Conservation (phyloP, 441 rosid species). For the Lepidium campestre region DNA sequence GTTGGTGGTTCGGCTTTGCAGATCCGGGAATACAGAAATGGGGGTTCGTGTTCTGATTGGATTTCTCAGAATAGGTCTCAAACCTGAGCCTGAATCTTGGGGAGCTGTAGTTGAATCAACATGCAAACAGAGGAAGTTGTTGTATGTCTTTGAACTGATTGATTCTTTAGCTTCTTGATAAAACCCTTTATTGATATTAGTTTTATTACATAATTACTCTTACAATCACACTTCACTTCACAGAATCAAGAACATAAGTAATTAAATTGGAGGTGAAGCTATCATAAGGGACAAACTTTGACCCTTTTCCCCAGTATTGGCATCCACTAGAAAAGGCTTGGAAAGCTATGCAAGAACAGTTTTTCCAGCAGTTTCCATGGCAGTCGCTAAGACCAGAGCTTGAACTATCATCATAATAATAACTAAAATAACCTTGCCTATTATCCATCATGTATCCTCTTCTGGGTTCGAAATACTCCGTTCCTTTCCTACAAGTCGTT, state of each 20-base stretch:
- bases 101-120: constrained; percentile 41
- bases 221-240: constrained; percentile 1
- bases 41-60: constrained; percentile 38
- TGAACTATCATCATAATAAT: constrained; percentile 18
- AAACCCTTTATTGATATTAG: constrained; percentile 13
- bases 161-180: constrained; percentile 40
- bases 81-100: constrained; percentile 62
- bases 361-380: constrained; percentile 52
- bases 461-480: constrained; percentile 32
- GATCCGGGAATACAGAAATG: constrained; percentile 45
- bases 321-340: constrained; percentile 27
- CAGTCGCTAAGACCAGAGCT: constrained; percentile 43
- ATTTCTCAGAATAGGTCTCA: constrained; percentile 53
- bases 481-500: constrained; percentile 35
- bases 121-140: constrained; percentile 68
- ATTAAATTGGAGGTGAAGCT: constrained; percentile 5
- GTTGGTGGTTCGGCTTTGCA: constrained; percentile 48
- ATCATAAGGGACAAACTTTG: constrained; percentile 30
- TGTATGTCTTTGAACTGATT: constrained; percentile 47
- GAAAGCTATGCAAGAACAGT: constrained; percentile 50
- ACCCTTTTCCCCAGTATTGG: constrained; percentile 37
- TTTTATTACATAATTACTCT: constrained; percentile 6
- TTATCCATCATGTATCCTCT: constrained; percentile 33
- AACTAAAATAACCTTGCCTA: not conserved
- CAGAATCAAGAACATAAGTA: constrained; percentile 25